phyloP scores from a whole-genome alignment of 2,329 filamentous ascomycete genomes.

The Lecanicillium sp. region DNA sequence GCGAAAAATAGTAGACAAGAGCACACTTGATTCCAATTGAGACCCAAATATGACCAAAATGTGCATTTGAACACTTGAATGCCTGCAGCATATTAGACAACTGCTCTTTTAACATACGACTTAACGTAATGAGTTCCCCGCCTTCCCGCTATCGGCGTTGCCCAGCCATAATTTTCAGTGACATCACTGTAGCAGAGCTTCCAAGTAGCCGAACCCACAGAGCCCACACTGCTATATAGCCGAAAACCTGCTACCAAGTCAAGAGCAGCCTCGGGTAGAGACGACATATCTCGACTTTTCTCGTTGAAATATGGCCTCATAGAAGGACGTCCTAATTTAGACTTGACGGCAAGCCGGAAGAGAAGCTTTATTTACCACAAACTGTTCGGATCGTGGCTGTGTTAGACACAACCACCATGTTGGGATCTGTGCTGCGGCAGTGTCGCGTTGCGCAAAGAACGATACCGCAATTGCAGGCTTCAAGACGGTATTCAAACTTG shows the following conservation, averaged over 20 bases:
- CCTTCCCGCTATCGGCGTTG: too few species aligned
- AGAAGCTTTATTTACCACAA: neutral
- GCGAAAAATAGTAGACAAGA: neutral
- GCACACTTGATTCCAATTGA: too few species aligned
- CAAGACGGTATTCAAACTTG: conserved; percentile 3
- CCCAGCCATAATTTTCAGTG: neutral
- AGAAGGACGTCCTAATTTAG: neutral
- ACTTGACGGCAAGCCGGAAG: neutral
- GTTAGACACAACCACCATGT: neutral
- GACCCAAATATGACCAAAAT: too few species aligned
- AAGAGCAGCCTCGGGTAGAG: neutral
- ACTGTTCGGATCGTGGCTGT: neutral
- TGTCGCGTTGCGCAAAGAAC: neutral
- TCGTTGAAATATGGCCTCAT: neutral
- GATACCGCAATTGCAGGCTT: neutral
- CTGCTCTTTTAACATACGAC: too few species aligned
- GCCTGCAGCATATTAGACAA: too few species aligned
- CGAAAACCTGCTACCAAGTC: neutral
- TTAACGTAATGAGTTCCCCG: too few species aligned
- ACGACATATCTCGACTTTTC: neutral
- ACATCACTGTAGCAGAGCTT: neutral
- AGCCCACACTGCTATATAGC: neutral
- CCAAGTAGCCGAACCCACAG: conserved; percentile 8
- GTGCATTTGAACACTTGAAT: too few species aligned
- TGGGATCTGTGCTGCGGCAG: conserved; percentile 1